A percentile compares a stretch with the other conserved stretches of the same genome.
Evolutionary conservation across 2,329 filamentous ascomycete species (phyloP).

Genomic region (Golovinomyces cichoracearum): DNA sequence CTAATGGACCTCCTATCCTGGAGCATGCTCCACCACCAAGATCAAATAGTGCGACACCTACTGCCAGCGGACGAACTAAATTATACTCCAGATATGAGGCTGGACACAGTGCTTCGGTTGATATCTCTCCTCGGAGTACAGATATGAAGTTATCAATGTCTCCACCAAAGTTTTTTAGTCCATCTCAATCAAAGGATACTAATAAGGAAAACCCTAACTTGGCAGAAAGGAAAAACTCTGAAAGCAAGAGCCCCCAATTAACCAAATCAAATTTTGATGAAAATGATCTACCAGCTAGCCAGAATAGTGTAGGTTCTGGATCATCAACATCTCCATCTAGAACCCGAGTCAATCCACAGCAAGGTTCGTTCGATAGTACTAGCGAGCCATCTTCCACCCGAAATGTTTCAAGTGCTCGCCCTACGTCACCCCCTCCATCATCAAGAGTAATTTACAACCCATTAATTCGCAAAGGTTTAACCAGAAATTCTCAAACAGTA

Average conservation of each 20-base stretch:
- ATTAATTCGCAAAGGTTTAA: slow-evolving; percentile 33
- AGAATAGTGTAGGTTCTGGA: slow-evolving; percentile 4
- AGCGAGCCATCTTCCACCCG: slow-evolving; percentile 27
- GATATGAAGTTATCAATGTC: slow-evolving; percentile 16
- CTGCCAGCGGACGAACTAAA: slow-evolving; percentile 8
- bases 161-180: slow-evolving; percentile 17
- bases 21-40: slow-evolving; percentile 32
- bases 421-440: slow-evolving; percentile 32
- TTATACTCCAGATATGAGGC: slow-evolving; percentile 11
- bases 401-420: slow-evolving; percentile 18
- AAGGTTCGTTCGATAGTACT: slow-evolving; percentile 42
- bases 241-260: slow-evolving; percentile 23
- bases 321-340: slow-evolving; percentile 20
- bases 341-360: slow-evolving; percentile 30
- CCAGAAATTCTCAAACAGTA: slow-evolving; percentile 32
- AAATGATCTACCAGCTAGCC: slow-evolving; percentile 9
- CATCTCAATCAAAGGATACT: slow-evolving; percentile 16
- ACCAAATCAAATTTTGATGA: slow-evolving; percentile 13
- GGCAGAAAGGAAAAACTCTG: slow-evolving; percentile 40
- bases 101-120: slow-evolving; percentile 12
- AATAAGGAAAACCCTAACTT: slow-evolving; percentile 24
- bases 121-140: slow-evolving; percentile 19
- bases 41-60: slow-evolving; percentile 6
- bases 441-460: slow-evolving; percentile 30
- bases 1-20: slow-evolving; percentile 36